Percentiles rank a stretch among this genome's conserved stretches.
Conservation (phyloP, 345 rosid species). For the Kernera saxatilis region DNA sequence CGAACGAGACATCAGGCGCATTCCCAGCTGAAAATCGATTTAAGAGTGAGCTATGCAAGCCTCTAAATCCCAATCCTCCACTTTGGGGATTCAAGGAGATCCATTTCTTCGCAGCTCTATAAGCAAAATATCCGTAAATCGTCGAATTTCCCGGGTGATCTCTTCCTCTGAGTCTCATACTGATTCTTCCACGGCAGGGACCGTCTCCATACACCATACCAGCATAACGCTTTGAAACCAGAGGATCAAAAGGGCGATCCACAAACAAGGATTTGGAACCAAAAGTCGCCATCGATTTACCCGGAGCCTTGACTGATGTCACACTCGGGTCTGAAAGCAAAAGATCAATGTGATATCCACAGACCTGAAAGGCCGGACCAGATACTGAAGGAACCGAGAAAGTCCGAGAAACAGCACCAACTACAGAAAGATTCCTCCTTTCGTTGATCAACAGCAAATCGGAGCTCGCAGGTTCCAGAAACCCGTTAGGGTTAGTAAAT, state of each 20-base stretch:
- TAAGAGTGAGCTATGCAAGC: constrained; percentile 45
- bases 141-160: constrained; percentile 40
- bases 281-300: constrained; percentile 50
- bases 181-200: constrained; percentile 40
- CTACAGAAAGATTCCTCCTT: constrained; percentile 67
- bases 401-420: constrained; percentile 70
- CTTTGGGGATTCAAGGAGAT: constrained; percentile 24
- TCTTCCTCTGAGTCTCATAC: constrained; percentile 54
- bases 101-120: constrained; percentile 50
- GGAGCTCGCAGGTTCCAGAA: constrained; percentile 50
- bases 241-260: constrained; percentile 32
- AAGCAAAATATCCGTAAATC: constrained; percentile 45
- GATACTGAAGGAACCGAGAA: constrained; percentile 90
- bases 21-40: constrained; percentile 50
- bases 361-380: constrained; percentile 80
- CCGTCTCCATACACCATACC: constrained; percentile 30
- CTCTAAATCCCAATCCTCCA: constrained; percentile 43
- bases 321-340: constrained; percentile 39
- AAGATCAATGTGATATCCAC: constrained; percentile 79
- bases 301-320: constrained; percentile 27
- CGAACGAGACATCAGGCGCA: constrained; percentile 65
- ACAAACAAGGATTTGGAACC: constrained; percentile 39
- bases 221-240: constrained; percentile 32
- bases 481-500: constrained; percentile 40
- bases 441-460: constrained; percentile 50